Conservation (phyloP, 2,329 filamentous ascomycete species). For the Coniochaeta sp. region DNA sequence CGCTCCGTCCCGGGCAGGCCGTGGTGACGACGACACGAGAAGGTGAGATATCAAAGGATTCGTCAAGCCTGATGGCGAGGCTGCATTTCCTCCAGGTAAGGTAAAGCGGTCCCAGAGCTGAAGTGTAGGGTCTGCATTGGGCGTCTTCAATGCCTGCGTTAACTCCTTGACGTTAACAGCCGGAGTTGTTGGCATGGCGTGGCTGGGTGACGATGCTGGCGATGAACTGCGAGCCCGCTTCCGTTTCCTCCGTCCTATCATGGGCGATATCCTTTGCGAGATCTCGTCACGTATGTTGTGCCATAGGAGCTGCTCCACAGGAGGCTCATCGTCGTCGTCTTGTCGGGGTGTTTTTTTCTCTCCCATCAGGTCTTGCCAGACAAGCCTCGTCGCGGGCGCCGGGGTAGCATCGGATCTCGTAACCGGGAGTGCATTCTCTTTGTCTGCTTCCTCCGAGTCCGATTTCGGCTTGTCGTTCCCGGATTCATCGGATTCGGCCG, state of each 20-base stretch:
- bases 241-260: constrained; percentile 42
- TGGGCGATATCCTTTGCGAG: constrained; percentile 37
- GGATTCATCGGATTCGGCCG: constrained; percentile 9
- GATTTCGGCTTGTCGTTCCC: constrained; percentile 12
- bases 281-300: constrained; percentile 39
- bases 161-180: constrained; percentile 52
- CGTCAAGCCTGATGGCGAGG: constrained; percentile 34
- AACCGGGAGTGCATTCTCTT: constrained; percentile 8
- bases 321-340: constrained; percentile 41
- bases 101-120: constrained; percentile 75
- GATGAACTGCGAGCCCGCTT: constrained; percentile 73
- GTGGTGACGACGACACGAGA: constrained; percentile 65
- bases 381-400: constrained; percentile 46
- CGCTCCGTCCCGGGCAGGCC: constrained; percentile 38
- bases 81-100: constrained; percentile 37
- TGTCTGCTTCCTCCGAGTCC: constrained; percentile 5
- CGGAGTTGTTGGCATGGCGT: constrained; percentile 34
- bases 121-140: constrained; percentile 63
- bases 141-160: constrained; percentile 54
- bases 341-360: constrained; percentile 23
- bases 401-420: constrained; percentile 21
- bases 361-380: constrained; percentile 53
- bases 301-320: constrained; percentile 57
- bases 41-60: constrained; percentile 58
- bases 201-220: constrained; percentile 59